phyloP scores from a whole-genome alignment of 2,329 filamentous ascomycete species.

The Lachnellula arida region DNA sequence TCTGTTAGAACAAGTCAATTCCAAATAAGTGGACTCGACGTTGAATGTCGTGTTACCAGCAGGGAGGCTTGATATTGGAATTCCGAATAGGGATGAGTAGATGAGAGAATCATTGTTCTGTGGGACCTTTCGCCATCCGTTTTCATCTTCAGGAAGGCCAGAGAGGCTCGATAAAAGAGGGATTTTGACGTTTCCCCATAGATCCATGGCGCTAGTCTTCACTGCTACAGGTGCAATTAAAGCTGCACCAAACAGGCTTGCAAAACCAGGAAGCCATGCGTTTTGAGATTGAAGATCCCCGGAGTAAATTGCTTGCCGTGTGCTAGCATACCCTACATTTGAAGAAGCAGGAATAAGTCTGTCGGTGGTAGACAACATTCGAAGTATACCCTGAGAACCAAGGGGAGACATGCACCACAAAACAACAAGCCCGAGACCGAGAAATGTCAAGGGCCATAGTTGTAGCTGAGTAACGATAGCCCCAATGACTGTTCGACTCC shows the following conservation, averaged over 20 bases:
- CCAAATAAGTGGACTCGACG: conserved; percentile 19
- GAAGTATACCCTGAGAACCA: conserved; percentile 10
- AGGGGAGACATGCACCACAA: conserved; percentile 9
- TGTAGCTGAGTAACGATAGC: conserved; percentile 9
- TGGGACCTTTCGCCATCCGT: conserved; percentile 17
- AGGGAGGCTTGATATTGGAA: conserved; percentile 11
- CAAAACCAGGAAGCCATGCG: conserved; percentile 19
- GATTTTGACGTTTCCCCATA: conserved; percentile 23
- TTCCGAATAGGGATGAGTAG: conserved; percentile 22
- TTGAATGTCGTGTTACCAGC: conserved; percentile 16
- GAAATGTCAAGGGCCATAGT: conserved; percentile 4
- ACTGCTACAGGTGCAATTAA: conserved; percentile 14
- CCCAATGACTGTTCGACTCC: conserved; percentile 6
- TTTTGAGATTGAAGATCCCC: conserved; percentile 8
- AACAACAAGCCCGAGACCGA: conserved; percentile 1
- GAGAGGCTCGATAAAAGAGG: conserved; percentile 16
- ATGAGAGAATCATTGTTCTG: conserved; percentile 1
- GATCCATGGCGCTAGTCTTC: conserved; percentile 16
- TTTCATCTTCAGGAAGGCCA: conserved; percentile 8
- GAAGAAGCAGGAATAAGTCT: background rate
- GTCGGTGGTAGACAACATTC: conserved; percentile 11
- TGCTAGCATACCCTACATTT: conserved; percentile 13
- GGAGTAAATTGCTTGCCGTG: conserved; percentile 15
- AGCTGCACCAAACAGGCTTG: conserved; percentile 14
- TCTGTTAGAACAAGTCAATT: conserved; percentile 17